Evolutionary conservation across 2,329 filamentous ascomycete species (phyloP).

Genomic region (Xylaria sp.): DNA sequence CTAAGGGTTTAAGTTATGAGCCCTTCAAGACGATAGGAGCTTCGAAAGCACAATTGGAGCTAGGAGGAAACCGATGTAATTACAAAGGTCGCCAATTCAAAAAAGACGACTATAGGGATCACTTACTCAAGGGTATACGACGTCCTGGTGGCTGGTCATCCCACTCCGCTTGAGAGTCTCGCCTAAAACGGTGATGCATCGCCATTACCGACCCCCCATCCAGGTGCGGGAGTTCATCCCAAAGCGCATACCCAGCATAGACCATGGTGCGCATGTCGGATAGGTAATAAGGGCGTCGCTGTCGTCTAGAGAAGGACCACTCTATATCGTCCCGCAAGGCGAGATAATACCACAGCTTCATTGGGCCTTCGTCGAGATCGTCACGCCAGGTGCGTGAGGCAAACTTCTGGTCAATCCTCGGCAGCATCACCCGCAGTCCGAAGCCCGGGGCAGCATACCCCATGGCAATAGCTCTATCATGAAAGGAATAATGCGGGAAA

Average conservation of each 20-base stretch:
- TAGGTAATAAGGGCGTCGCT: not conserved
- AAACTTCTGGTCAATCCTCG: not conserved
- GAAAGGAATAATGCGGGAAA: not conserved
- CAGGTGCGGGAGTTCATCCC: not conserved
- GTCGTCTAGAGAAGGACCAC: not conserved
- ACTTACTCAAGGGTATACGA: not conserved
- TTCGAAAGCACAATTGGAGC: too few relatives aligned
- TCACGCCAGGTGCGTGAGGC: not conserved
- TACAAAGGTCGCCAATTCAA: not conserved
- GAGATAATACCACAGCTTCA: slow-evolving; percentile 16
- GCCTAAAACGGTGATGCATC: not conserved
- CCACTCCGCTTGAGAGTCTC: too few relatives aligned
- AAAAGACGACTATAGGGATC: not conserved
- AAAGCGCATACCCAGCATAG: slow-evolving; percentile 11
- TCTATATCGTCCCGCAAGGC: not conserved
- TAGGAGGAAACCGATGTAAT: too few relatives aligned
- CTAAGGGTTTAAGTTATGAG: too few relatives aligned
- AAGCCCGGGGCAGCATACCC: not conserved
- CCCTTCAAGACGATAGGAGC: too few relatives aligned
- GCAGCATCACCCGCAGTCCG: not conserved
- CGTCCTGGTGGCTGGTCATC: too few relatives aligned
- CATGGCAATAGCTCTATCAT: not conserved
- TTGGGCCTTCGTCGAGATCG: not conserved
- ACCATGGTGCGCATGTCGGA: not conserved
- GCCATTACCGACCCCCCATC: not conserved